A percentile compares a stretch with the other conserved stretches of the same genome.
Conservation (phyloP, 768 basidiomycete genomes). For the Naganishia kalamii region DNA sequence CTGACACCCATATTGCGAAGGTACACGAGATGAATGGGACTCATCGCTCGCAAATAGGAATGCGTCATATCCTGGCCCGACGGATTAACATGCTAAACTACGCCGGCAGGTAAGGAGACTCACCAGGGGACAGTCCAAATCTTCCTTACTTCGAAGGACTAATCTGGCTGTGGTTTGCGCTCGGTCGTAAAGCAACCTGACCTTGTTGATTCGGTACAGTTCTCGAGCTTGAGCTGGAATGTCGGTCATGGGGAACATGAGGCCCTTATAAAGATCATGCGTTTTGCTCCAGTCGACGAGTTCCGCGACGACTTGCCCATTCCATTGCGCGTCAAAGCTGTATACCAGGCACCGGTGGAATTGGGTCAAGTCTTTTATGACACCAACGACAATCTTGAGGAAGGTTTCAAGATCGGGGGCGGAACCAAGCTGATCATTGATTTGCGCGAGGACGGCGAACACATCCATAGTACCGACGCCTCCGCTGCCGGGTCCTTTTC, state of each 20-base stretch:
- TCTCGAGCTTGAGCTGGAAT: conserved; percentile 57
- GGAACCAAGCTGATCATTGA: conserved; percentile 69
- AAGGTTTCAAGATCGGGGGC: conserved; percentile 63
- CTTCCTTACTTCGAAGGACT: conserved; percentile 58
- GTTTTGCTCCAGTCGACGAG: conserved; percentile 70
- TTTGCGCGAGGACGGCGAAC: conserved; percentile 68
- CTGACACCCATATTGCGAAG: conserved; percentile 74
- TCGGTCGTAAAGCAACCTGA: conserved; percentile 68
- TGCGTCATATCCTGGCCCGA: conserved; percentile 66
- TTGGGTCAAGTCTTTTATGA: conserved; percentile 70
- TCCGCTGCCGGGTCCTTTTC: conserved; percentile 27
- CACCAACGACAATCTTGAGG: conserved; percentile 65
- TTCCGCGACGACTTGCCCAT: conserved; percentile 70
- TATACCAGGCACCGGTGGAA: conserved; percentile 77
- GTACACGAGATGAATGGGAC: conserved; percentile 69
- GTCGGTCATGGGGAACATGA: conserved; percentile 46
- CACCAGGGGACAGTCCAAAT: conserved; percentile 64
- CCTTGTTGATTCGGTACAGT: conserved; percentile 68
- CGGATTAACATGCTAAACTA: neutral
- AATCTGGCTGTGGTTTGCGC: conserved; percentile 66
- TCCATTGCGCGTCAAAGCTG: conserved; percentile 74
- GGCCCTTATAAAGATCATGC: conserved; percentile 63
- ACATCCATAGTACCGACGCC: conserved; percentile 63
- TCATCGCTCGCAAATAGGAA: conserved; percentile 77
- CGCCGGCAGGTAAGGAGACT: conserved; percentile 27